Evolutionary conservation across 139 green algal species (phyloP), one percentile per base, ranked within the genome.

Genomic region (Tetradesmus lagerheimii): DNA sequence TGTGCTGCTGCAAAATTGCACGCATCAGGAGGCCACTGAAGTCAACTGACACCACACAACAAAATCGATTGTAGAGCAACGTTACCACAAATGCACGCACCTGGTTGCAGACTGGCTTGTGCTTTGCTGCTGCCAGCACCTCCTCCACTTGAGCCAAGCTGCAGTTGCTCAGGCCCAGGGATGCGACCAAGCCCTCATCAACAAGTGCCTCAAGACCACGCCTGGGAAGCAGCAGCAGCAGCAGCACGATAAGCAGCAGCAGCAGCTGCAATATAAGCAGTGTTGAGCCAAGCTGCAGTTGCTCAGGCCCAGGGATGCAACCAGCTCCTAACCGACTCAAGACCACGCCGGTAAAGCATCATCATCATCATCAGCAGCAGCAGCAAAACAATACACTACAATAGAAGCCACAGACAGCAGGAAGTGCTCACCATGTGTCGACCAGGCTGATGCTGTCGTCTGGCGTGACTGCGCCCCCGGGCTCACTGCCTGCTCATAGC

Each of bases 141-240:
- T 95, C 93, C 89, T 97, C 96, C 15, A 98, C 89, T 93, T 99
- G 97, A 43, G 90, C 87, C 0, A 94, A 62, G n/a, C 79, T 94
- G 90, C 97, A 98, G 94, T 99, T 99, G 91, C 77, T 93, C n/a
- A 98, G 87, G 23, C 97, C 97, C 35, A 99, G 96, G 57, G 53
- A 62, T 29, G 81, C 90, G 29, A 97, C 94, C 39, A 97, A 90
- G 39, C 95, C 95, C 74, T 95, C 93, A 0, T 96, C 95, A 41
- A 99, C 97, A 34, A 97, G 92, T 29, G 80, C 84, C 92, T 97
- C 95, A 91, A 97, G 95, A 23, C 91, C 94, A 78, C 80, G 83
- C 95, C 95, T 95, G 89, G 14, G 14, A 11, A 64, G 50, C 50
- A 64, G 50, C 50, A 64, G 50, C 5, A 64, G 50, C 50, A 71